Evolutionary conservation across 495 filamentous ascomycete genomes (phyloP), one percentile per base, ranked within the genome.

Genomic region (Penicilliopsis zonata): DNA sequence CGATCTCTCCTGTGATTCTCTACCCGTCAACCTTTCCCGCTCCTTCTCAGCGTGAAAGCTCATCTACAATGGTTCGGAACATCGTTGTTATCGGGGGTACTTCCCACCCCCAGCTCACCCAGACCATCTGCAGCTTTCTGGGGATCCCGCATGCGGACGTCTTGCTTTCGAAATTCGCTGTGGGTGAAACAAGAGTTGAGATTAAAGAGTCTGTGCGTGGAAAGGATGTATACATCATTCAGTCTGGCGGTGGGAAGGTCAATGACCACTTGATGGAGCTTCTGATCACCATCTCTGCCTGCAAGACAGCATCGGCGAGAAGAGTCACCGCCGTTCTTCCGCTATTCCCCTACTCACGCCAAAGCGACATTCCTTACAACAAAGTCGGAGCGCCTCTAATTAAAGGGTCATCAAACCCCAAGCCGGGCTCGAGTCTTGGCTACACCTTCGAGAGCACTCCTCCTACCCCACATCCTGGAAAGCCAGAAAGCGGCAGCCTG

Each of bases 221-320:
- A 36, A 98, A 98, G 55, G 90, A 96, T 69, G 88, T 98, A 48
- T 94, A 92, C 59, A 92, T 95, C 53, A 82, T 96, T 42, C 86
- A 96, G 55, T 83, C 79, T 30, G 84, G 86, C 32, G 74, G 78
- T 36, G 82, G 83, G 29, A 86, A 80, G 40, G 84, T 96, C 59
- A 98, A 98, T 48, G 90, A 98, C 52, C 77, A 94, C 55, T 68
- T 98, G 28, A 77, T 98, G 63, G 90, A 98, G 42, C 74, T 98
- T 21, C 80, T 94, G 50, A 94, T 98, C 60, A 93, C 71, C 34
- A 88, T 98, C 42, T 92, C 85, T 13, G 90, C 90, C 40, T 96
- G 92, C 70, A 94, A 95, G 61, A 95, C 84, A 2, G 90, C 92
- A 31, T 92, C 84, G 18, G 90, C 90, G 3, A 81, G 76, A 51